Evolutionary conservation across 106 monocot genomes (phyloP), one percentile per base, ranked within the genome.

Genomic region (Hemerocallis citrina): DNA sequence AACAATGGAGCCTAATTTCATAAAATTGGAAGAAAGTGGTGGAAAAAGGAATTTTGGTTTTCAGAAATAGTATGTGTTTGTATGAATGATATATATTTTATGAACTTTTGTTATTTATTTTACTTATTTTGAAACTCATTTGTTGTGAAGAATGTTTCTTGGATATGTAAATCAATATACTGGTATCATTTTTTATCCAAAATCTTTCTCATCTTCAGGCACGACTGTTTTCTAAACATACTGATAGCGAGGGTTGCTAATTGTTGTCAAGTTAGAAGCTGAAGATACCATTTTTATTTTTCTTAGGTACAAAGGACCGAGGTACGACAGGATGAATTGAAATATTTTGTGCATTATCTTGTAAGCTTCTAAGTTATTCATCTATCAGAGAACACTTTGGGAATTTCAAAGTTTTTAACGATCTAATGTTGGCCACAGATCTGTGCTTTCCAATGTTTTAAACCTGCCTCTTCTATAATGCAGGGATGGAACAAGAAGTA

Each of bases 401-500:
- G 54, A 25, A 50, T 24, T 25, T 16, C 12, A 50, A 27, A 47
- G 10, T 2, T 47, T 23, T 50, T 50, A 10, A 27, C 4, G 23
- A 15, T 23, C 27, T 25, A 50, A 8, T 9, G 7, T 40, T 15
- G 32, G 2, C 12, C 11, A 30, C 0, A 59, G 6, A 52, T 20
- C 2, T 23, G 12, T 20, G 14, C 17, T 71, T 59, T 68, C 56
- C 22, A 47, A 16, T 48, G 4, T 58, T 58, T 34, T 17, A 19
- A 46, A 36, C 37, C 17, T 0, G 12, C 23, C 1, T 19, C 27
- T 74, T 52, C 58, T 28, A 55, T 67, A 20, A 81, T 95, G 71
- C 83, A 95, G 89, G 95, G 95, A 72, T 95, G 95, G 95, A 95
- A 62, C 76, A 95, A 95, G 75, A 95, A 74, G 95, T 90, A 74